Conservation (phyloP, 352 stramenopile species). For the Globisporangium spinosum region DNA sequence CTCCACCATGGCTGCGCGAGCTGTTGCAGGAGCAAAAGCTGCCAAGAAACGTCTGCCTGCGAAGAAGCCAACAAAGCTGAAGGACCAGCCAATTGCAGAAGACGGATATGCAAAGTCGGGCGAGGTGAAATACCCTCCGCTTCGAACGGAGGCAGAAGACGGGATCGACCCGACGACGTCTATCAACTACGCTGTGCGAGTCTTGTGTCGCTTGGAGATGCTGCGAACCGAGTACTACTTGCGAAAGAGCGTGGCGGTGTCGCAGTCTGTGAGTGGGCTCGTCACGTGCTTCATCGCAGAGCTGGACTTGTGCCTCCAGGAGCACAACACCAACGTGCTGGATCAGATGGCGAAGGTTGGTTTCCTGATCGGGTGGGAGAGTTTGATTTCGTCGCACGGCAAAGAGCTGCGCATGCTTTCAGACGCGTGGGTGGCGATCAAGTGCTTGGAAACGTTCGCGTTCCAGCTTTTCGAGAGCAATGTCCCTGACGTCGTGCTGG, state of each 20-base stretch:
- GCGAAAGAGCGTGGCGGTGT: slow-evolving; percentile 77
- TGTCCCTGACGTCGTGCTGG: slow-evolving; percentile 46
- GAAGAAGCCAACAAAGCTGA: slow-evolving; percentile 36
- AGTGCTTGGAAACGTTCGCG: slow-evolving; percentile 82
- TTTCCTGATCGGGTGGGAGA: slow-evolving; percentile 93
- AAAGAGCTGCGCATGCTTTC: slow-evolving; percentile 95
- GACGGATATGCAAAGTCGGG: slow-evolving; percentile 17
- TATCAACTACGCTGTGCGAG: slow-evolving; percentile 52
- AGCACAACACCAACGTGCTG: slow-evolving; percentile 53
- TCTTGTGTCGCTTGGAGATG: slow-evolving; percentile 72
- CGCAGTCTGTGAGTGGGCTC: slow-evolving; percentile 79
- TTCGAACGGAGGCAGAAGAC: slow-evolving; percentile 67
- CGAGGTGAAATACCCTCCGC: slow-evolving; percentile 59
- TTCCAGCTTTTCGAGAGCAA: slow-evolving; percentile 66
- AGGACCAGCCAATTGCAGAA: slow-evolving; percentile 42
- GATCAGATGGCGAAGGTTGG: slow-evolving; percentile 69
- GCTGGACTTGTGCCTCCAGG: slow-evolving; percentile 69
- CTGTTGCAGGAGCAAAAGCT: slow-evolving; percentile 50
- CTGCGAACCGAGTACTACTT: slow-evolving; percentile 77
- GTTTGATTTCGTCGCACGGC: slow-evolving; percentile 92
- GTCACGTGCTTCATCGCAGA: slow-evolving; percentile 78
- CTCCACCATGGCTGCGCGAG: slow-evolving; percentile 51
- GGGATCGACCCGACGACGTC: slow-evolving; percentile 47
- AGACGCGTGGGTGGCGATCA: slow-evolving; percentile 87
- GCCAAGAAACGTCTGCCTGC: slow-evolving; percentile 41